A percentile compares a stretch with the other conserved stretches of the same genome.
phyloP scores from a whole-genome alignment of 768 basidiomycete species.

The Imleria badia region DNA sequence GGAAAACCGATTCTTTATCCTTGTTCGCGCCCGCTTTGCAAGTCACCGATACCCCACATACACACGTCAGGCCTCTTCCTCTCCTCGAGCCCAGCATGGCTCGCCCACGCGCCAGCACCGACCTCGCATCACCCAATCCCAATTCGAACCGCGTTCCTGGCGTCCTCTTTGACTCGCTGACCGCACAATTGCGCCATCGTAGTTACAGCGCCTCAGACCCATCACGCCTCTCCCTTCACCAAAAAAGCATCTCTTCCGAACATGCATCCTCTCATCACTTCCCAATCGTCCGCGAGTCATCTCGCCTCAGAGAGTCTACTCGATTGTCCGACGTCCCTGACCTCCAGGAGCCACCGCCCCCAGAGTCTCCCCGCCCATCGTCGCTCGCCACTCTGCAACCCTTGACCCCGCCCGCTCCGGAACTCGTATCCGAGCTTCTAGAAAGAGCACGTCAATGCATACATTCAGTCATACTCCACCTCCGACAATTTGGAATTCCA shows the following conservation, averaged over 20 bases:
- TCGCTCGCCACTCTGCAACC: slow-evolving; percentile 41
- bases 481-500: slow-evolving; percentile 48
- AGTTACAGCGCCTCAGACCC: slow-evolving; percentile 14
- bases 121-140: slow-evolving; percentile 7
- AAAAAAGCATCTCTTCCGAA: slow-evolving; percentile 6
- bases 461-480: slow-evolving; percentile 56
- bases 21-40: neutral
- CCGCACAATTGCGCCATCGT: slow-evolving; percentile 20
- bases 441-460: slow-evolving; percentile 56
- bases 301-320: slow-evolving; percentile 5
- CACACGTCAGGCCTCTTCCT: slow-evolving; percentile 7
- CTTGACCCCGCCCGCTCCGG: slow-evolving; percentile 53
- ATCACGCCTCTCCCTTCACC: neutral
- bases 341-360: neutral
- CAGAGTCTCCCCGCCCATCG: neutral
- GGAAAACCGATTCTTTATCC: neutral
- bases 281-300: neutral
- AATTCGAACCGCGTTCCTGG: slow-evolving; percentile 11
- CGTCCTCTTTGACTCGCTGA: slow-evolving; percentile 4
- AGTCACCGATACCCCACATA: neutral
- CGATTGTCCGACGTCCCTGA: slow-evolving; percentile 4
- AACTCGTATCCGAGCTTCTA: slow-evolving; percentile 59
- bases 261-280: neutral
- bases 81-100: neutral
- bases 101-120: slow-evolving; percentile 31